Percentiles rank a stretch among this genome's conserved stretches.
Evolutionary conservation across 2,329 filamentous ascomycete species (phyloP).

Genomic region (Nectriaceae sp.): DNA sequence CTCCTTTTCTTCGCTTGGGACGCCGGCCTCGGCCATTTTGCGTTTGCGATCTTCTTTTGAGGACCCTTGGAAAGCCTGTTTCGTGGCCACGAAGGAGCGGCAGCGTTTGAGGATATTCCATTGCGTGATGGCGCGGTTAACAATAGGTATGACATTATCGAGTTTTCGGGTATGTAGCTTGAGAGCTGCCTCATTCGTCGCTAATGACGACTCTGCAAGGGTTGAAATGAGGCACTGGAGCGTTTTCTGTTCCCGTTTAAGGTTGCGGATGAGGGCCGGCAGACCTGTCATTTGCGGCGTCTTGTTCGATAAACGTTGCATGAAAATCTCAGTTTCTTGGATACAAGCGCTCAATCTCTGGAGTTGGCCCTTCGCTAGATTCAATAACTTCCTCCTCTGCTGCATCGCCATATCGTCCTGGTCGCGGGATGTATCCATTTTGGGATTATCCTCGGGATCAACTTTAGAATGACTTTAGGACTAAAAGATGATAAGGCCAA

Average conservation of each 20-base stretch:
- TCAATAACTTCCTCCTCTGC: too few species aligned
- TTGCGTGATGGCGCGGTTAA: slow-evolving; percentile 24
- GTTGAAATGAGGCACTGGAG: slow-evolving; percentile 12
- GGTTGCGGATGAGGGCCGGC: slow-evolving; percentile 20
- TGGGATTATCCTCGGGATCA: too few species aligned
- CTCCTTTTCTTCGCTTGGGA: slow-evolving; percentile 28
- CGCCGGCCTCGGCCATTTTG: slow-evolving; percentile 23
- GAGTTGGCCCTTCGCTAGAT: too few species aligned
- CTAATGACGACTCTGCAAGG: slow-evolving; percentile 9
- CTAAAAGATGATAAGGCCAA: too few species aligned
- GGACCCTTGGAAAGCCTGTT: slow-evolving; percentile 36
- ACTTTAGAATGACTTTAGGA: too few species aligned
- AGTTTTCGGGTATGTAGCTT: slow-evolving; percentile 7
- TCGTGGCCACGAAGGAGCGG: slow-evolving; percentile 31
- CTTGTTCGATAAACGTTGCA: slow-evolving; percentile 3
- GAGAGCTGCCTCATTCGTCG: too few species aligned
- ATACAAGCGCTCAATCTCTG: slow-evolving; percentile 2
- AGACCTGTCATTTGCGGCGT: slow-evolving; percentile 20
- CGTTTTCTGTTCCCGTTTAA: slow-evolving; percentile 17
- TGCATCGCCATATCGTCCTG: too few species aligned
- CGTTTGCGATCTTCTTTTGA: slow-evolving; percentile 25
- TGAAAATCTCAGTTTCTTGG: slow-evolving; percentile 8
- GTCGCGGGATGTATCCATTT: too few species aligned
- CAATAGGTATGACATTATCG: slow-evolving; percentile 26
- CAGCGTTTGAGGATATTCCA: slow-evolving; percentile 38